phyloP scores from a whole-genome alignment of 2,329 filamentous ascomycete genomes.

The Biscogniauxia marginata region DNA sequence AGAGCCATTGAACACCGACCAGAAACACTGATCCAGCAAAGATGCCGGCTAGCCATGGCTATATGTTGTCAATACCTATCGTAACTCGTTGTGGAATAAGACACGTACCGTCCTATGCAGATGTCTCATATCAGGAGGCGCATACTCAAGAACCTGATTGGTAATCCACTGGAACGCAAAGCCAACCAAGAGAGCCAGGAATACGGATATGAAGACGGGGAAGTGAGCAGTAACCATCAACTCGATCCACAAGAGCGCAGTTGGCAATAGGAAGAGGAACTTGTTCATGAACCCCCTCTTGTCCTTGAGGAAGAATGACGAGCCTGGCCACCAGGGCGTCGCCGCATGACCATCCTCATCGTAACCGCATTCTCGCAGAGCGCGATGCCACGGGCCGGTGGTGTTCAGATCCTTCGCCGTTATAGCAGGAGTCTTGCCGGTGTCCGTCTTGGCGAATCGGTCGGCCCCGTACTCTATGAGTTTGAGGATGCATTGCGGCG shows the following conservation, averaged over 20 bases:
- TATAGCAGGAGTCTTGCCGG: slow-evolving; percentile 84
- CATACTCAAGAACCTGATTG: slow-evolving; percentile 75
- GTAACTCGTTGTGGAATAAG: not conserved
- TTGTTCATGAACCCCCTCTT: slow-evolving; percentile 74
- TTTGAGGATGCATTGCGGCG: slow-evolving; percentile 84
- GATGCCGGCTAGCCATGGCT: slow-evolving; percentile 92
- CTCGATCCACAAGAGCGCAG: slow-evolving; percentile 69
- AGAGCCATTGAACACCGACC: slow-evolving; percentile 73
- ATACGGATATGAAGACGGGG: slow-evolving; percentile 74
- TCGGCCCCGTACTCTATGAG: slow-evolving; percentile 94
- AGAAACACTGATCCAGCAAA: slow-evolving; percentile 86
- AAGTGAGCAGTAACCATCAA: slow-evolving; percentile 72
- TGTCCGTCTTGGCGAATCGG: slow-evolving; percentile 82
- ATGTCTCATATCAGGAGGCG: slow-evolving; percentile 81
- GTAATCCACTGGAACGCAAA: slow-evolving; percentile 76
- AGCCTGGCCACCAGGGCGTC: slow-evolving; percentile 67
- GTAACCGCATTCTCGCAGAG: slow-evolving; percentile 81
- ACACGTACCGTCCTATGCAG: slow-evolving; percentile 80
- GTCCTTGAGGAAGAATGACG: slow-evolving; percentile 73
- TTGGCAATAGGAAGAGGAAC: slow-evolving; percentile 89
- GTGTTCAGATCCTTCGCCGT: slow-evolving; percentile 93
- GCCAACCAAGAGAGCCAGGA: slow-evolving; percentile 62
- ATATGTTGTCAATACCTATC: slow-evolving; percentile 9
- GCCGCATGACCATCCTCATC: slow-evolving; percentile 73
- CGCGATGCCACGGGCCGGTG: slow-evolving; percentile 74